Evolutionary conservation across 768 basidiomycete species (phyloP).

Genomic region (Tulasnella sp.): DNA sequence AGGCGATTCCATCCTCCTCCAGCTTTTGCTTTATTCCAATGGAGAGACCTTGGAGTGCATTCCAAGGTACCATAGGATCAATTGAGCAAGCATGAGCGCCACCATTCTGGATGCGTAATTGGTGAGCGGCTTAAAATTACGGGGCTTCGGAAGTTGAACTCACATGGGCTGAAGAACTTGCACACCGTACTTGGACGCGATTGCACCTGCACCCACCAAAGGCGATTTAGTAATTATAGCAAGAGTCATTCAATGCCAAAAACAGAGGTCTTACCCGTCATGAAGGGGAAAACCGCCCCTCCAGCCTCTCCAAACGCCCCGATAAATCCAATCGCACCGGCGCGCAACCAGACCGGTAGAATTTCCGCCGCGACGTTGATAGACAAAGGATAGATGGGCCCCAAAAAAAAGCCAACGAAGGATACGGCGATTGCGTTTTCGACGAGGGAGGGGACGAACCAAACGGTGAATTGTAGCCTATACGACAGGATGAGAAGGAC

Average conservation of each 20-base stretch:
- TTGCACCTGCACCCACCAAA: constrained; percentile 35
- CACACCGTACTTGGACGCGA: constrained; percentile 56
- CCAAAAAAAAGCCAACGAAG: constrained; percentile 48
- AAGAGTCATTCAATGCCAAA: constrained; percentile 29
- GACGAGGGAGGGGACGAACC: constrained; percentile 49
- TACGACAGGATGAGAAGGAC: neutral
- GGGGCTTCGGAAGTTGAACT: constrained; percentile 26
- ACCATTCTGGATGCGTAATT: constrained; percentile 39
- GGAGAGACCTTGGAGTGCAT: neutral
- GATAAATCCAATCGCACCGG: constrained; percentile 29
- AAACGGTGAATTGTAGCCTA: constrained; percentile 49
- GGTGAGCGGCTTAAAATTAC: neutral
- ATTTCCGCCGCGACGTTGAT: constrained; percentile 46
- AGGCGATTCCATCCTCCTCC: too few relatives aligned
- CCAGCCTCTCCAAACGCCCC: constrained; percentile 53
- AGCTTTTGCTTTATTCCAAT: too few relatives aligned
- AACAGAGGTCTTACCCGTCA: constrained; percentile 28
- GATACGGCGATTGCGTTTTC: constrained; percentile 48
- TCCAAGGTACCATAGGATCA: constrained; percentile 39
- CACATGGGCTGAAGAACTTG: constrained; percentile 55
- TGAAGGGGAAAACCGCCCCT: constrained; percentile 61
- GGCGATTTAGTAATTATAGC: constrained; percentile 31
- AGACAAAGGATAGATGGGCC: constrained; percentile 46
- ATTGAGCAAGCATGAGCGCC: constrained; percentile 52
- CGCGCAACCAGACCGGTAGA: neutral